Evolutionary conservation across 331 rosid genomes (phyloP), one percentile per base, ranked within the genome.

Genomic region (Ulmus americana): DNA sequence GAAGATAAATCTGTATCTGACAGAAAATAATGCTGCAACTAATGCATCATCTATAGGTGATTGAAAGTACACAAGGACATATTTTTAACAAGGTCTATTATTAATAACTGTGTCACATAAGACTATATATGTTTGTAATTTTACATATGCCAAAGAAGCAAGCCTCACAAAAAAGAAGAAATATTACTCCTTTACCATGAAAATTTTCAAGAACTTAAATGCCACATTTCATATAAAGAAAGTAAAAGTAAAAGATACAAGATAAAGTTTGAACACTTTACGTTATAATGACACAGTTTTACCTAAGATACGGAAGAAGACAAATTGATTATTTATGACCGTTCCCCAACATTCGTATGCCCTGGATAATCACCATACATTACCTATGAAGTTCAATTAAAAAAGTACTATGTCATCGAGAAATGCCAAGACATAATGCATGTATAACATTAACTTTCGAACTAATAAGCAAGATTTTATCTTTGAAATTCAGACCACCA

Each of bases 261-360:
- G 35, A 28, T 28, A 28, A 28, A 28, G 0, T 28, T 28, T 28
- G 35, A 28, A 28, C 35, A 28, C 35, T 28, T 53, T 14, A 75
- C 0, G 20, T 55, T 8, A 16, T 52, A 51, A 10, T 62, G 39
- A 49, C 16, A 65, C 61, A 22, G 39, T 42, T 49, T 58, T 58
- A 65, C 55, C 61, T 12, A 12, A 43, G 39, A 11, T 13, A 28
- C 38, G 47, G 42, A 51, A 45, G 18, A 72, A 65, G 67, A 65
- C 59, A 45, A 10, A n/a, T 15, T 13, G 7, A 61, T 54, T 4
- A 11, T 67, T 49, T 38, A 48, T 48, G 50, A 46, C 43, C 44
- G 43, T 11, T 39, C 56, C 12, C 60, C 52, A 52, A 63, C 20
- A 11, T 57, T 18, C 4, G 62, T 2, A 40, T 6, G n/a, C 16